These are phyloP conservation scores for Gomphus bonarii DNA, from an alignment of 1,284 basidiomycete genomes.

Conservation along the genomic window DNA sequence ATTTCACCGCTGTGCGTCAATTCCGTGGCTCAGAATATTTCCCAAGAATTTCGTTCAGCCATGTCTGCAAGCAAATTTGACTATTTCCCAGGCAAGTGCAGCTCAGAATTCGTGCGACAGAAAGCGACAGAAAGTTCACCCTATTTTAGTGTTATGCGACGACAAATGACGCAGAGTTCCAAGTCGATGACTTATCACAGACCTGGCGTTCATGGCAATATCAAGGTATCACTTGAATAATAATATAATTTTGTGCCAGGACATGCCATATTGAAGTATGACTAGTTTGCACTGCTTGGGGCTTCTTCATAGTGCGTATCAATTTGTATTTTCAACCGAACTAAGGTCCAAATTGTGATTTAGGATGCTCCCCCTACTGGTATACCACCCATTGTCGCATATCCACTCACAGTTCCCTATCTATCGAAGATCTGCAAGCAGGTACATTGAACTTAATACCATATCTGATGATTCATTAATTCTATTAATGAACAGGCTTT, in stretches of 20 bases:
- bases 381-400: constrained; percentile 63
- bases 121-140: constrained; percentile 1
- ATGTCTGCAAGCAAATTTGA: constrained; percentile 39
- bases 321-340: constrained; percentile 5
- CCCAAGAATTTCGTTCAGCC: constrained; percentile 33
- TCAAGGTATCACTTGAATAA: constrained; percentile 41
- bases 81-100: constrained; percentile 50
- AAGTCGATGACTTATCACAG: constrained; percentile 50
- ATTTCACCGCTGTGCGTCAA: background rate
- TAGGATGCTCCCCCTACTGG: constrained; percentile 60
- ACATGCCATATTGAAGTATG: background rate
- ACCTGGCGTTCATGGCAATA: constrained; percentile 85
- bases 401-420: constrained; percentile 65
- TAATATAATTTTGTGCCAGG: background rate
- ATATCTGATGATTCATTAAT: background rate
- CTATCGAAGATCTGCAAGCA: constrained; percentile 75
- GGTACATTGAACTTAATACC: constrained; percentile 22
- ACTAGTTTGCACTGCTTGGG: constrained; percentile 85
- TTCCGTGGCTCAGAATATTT: background rate
- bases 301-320: constrained; percentile 64
- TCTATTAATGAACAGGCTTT: constrained; percentile 44
- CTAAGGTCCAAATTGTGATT: constrained; percentile 15
- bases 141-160: constrained; percentile 76
- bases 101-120: background rate
- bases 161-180: constrained; percentile 58